phyloP scores from a whole-genome alignment of 805 yeast species.

The Soucietia sequanensis region DNA sequence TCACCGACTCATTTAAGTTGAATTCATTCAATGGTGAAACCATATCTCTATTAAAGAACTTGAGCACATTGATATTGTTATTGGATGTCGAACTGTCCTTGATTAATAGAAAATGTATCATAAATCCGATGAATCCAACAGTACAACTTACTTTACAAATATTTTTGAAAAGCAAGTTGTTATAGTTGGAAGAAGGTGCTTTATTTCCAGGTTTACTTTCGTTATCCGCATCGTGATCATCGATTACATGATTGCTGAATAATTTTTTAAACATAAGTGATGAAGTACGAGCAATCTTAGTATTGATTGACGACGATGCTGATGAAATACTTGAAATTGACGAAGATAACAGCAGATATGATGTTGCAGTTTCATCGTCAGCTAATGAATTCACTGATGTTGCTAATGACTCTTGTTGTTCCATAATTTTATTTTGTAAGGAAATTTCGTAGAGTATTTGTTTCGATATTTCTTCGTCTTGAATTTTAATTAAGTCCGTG shows the following conservation, averaged over 20 bases:
- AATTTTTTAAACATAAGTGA: constrained; percentile 29
- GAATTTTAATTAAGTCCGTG: constrained; percentile 18
- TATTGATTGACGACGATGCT: constrained; percentile 26
- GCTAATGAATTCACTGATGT: constrained; percentile 16
- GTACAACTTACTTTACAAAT: constrained; percentile 35
- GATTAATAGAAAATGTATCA: constrained; percentile 32
- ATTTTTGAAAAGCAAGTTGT: constrained; percentile 11
- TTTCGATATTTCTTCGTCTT: constrained; percentile 31
- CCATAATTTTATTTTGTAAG: constrained; percentile 19
- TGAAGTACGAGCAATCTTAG: constrained; percentile 25
- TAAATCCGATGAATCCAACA: constrained; percentile 38
- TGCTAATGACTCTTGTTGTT: constrained; percentile 19
- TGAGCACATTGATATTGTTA: constrained; percentile 7
- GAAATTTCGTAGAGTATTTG: constrained; percentile 25
- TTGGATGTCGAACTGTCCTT: constrained; percentile 16
- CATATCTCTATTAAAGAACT: constrained; percentile 2
- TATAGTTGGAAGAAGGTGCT: constrained; percentile 10
- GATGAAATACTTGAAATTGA: constrained; percentile 30
- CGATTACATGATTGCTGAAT: constrained; percentile 12
- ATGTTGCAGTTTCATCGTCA: constrained; percentile 12
- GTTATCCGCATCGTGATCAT: constrained; percentile 8
- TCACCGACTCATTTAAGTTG: constrained; percentile 7
- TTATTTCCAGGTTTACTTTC: no score
- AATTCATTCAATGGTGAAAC: constrained; percentile 2
- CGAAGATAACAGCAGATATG: constrained; percentile 30